Conservation (phyloP, 805 yeast species). For the Candida koratica region DNA sequence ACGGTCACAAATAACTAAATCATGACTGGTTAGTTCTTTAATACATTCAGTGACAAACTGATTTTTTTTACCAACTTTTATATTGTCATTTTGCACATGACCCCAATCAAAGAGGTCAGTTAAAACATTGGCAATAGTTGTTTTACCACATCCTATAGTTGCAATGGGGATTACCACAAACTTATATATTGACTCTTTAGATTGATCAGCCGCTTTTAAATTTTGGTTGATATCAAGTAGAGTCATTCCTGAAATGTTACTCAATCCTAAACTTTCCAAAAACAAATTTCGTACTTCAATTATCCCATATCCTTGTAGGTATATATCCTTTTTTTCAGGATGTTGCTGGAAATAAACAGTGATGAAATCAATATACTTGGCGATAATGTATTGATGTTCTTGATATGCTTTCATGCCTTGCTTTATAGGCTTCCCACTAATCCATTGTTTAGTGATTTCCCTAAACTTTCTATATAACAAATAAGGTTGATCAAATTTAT, state of each 20-base stretch:
- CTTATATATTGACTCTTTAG: constrained; percentile 27
- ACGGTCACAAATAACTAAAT: constrained; percentile 70
- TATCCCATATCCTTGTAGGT: constrained; percentile 60
- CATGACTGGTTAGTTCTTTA: constrained; percentile 23
- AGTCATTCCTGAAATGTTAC: constrained; percentile 52
- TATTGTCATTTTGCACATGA: constrained; percentile 78
- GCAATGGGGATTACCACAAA: constrained; percentile 78
- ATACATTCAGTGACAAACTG: constrained; percentile 48
- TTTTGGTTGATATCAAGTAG: constrained; percentile 48
- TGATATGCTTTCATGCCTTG: constrained; percentile 35
- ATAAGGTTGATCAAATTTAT: constrained; percentile 93
- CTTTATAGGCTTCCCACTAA: constrained; percentile 24
- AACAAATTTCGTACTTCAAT: constrained; percentile 68
- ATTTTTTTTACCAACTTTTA: constrained; percentile 44
- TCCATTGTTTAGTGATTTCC: constrained; percentile 67
- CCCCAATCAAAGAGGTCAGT: constrained; percentile 54
- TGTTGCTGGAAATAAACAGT: constrained; percentile 50
- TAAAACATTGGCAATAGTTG: constrained; percentile 70
- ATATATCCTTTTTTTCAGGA: constrained; percentile 44
- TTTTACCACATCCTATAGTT: constrained; percentile 93
- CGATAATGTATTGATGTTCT: constrained; percentile 57
- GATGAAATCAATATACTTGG: constrained; percentile 67
- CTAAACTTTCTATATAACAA: constrained; percentile 86
- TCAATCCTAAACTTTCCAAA: constrained; percentile 34
- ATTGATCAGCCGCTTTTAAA: constrained; percentile 18